Evolutionary conservation across 495 filamentous ascomycete species (phyloP).

Genomic region (Penicillium daleae): DNA sequence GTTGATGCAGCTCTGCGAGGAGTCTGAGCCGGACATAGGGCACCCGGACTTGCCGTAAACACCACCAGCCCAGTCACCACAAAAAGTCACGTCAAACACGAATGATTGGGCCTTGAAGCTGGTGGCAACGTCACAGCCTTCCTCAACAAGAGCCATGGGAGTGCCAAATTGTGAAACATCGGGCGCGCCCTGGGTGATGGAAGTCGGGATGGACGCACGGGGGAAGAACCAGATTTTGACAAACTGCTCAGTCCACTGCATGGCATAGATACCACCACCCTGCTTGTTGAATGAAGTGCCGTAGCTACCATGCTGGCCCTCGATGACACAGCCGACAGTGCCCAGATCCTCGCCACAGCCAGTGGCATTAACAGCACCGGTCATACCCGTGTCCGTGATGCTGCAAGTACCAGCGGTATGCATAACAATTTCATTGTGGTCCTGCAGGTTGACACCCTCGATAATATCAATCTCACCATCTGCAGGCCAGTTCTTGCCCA

Average conservation of each 20-base stretch:
- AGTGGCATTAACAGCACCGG: slow-evolving; percentile 48
- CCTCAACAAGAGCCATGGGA: slow-evolving; percentile 65
- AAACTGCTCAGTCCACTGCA: slow-evolving; percentile 67
- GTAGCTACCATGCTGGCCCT: slow-evolving; percentile 59
- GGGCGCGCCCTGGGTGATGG: slow-evolving; percentile 60
- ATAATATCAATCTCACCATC: slow-evolving; percentile 92
- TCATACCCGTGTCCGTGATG: slow-evolving; percentile 55
- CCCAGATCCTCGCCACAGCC: slow-evolving; percentile 61
- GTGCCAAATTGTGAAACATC: slow-evolving; percentile 66
- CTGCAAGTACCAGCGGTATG: slow-evolving; percentile 72
- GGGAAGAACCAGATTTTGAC: slow-evolving; percentile 84
- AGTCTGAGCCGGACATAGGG: slow-evolving; percentile 39
- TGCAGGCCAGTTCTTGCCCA: slow-evolving; percentile 75
- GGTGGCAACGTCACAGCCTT: slow-evolving; percentile 65
- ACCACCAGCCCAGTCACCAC: slow-evolving; percentile 85
- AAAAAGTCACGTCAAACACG: slow-evolving; percentile 83
- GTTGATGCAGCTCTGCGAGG: slow-evolving; percentile 58
- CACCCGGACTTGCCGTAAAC: slow-evolving; percentile 48
- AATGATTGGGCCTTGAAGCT: slow-evolving; percentile 75
- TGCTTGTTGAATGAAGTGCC: slow-evolving; percentile 73
- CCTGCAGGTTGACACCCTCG: slow-evolving; percentile 76
- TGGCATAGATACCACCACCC: slow-evolving; percentile 77
- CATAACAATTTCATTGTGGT: slow-evolving; percentile 69
- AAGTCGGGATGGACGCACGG: slow-evolving; percentile 59
- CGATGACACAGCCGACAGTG: slow-evolving; percentile 51